Evolutionary conservation across 2,329 filamentous ascomycete genomes (phyloP).

Genomic region (Coniosporium tulheliwenetii): DNA sequence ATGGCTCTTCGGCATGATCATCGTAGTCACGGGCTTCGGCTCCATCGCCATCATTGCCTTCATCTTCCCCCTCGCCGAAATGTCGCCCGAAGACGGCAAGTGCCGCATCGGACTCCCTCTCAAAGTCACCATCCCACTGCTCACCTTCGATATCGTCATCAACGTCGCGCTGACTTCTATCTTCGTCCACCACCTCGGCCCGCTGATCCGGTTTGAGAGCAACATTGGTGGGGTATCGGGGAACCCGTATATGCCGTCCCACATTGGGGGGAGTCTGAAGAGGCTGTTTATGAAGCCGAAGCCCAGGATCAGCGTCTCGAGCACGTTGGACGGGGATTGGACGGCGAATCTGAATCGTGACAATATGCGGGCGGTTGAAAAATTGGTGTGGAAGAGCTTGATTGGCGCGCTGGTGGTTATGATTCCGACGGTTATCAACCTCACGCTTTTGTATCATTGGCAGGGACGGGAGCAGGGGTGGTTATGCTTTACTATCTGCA

Average conservation of each 20-base stretch:
- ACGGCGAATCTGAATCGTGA: neutral
- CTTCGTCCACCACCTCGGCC: slow-evolving; percentile 21
- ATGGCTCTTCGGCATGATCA: slow-evolving; percentile 16
- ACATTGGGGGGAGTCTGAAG: neutral
- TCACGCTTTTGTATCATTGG: slow-evolving; percentile 15
- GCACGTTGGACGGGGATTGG: neutral
- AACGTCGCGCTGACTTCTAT: slow-evolving; percentile 22
- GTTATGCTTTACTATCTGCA: slow-evolving; percentile 25
- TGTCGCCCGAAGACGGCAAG: slow-evolving; percentile 14
- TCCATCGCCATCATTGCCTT: slow-evolving; percentile 14
- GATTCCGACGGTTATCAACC: slow-evolving; percentile 21
- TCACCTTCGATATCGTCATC: slow-evolving; percentile 21
- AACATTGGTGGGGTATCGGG: neutral
- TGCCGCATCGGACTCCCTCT: slow-evolving; percentile 24
- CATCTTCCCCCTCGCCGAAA: slow-evolving; percentile 14
- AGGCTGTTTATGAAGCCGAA: neutral
- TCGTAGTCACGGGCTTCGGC: slow-evolving; percentile 13
- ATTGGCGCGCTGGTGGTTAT: slow-evolving; percentile 22
- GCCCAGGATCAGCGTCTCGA: neutral
- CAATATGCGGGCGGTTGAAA: slow-evolving; percentile 18
- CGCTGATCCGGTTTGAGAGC: slow-evolving; percentile 10
- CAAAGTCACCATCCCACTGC: slow-evolving; percentile 18
- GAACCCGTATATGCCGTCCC: neutral
- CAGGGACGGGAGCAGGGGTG: slow-evolving; percentile 21
- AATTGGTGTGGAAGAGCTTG: slow-evolving; percentile 22